Percentiles rank a stretch among this genome's conserved stretches.
These are phyloP conservation scores for Psophocarpus tetragonolobus DNA, from an alignment of 306 rosid genomes.

Conservation along the genomic window DNA sequence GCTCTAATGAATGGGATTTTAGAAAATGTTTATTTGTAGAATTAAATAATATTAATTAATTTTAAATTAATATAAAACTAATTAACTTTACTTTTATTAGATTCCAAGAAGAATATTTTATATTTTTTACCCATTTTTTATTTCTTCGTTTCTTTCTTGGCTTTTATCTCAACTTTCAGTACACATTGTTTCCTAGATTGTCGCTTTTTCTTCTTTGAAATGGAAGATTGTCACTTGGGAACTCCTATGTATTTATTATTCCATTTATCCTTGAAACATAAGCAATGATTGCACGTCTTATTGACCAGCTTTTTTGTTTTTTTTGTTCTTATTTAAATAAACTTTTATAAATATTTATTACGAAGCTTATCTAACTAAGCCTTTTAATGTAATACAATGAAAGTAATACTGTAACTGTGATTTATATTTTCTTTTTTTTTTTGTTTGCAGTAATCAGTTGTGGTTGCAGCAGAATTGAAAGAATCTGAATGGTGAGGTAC, in stretches of 20 bases:
- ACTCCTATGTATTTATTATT: not conserved
- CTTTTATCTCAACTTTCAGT: not conserved
- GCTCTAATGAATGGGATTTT: too few species aligned
- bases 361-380: not conserved
- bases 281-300: not conserved
- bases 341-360: not conserved
- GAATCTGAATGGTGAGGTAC: not conserved
- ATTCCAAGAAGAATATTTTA: too few species aligned
- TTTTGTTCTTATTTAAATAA: not conserved
- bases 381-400: not conserved
- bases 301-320: not conserved
- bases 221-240: not conserved
- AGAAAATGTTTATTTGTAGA: too few species aligned
- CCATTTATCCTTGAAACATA: slow-evolving; percentile 10
- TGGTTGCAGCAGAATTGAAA: not conserved
- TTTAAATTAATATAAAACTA: too few species aligned
- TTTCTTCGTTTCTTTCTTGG: not conserved
- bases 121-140: not conserved
- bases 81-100: too few species aligned
- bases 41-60: too few species aligned
- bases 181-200: too few species aligned
- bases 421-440: not conserved
- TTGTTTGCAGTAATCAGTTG: not conserved
- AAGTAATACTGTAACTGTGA: not conserved
- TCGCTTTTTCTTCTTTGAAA: too few species aligned